These are phyloP conservation scores for Citrus reticulata DNA, from an alignment of 345 rosid genomes.

Conservation along the genomic window DNA sequence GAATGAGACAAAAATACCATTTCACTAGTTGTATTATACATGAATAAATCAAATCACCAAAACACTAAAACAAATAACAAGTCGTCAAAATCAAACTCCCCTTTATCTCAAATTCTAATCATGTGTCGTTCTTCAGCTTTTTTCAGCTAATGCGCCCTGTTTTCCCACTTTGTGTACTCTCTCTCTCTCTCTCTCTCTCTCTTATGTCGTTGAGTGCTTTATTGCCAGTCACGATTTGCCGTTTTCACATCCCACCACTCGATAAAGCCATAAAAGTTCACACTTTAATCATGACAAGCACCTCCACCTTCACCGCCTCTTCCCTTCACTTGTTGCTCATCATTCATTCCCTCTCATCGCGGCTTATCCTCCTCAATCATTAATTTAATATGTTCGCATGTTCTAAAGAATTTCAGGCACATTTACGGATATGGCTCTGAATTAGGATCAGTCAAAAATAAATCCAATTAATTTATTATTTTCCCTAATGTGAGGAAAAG, in stretches of 20 bases:
- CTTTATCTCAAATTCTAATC: not conserved
- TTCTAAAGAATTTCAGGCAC: no score
- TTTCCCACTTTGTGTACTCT: no score
- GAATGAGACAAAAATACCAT: no score
- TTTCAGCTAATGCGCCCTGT: not conserved
- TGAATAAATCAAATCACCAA: not conserved
- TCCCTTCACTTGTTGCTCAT: not conserved
- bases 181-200: not conserved
- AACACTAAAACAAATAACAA: no score
- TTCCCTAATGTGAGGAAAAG: no score
- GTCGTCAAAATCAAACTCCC: not conserved
- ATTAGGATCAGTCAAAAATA: no score
- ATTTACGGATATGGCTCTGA: no score
- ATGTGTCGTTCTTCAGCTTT: not conserved
- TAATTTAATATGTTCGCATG: not conserved
- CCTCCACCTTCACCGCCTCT: slow-evolving; percentile 24
- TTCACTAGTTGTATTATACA: no score
- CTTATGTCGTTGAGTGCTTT: not conserved
- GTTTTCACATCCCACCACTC: slow-evolving; percentile 23
- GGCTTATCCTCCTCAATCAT: slow-evolving; percentile 17
- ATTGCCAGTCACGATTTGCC: slow-evolving; percentile 23
- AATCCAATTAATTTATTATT: no score
- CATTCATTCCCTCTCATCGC: slow-evolving; percentile 19
- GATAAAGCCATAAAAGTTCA: slow-evolving; percentile 16
- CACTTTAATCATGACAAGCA: slow-evolving; percentile 48